Percentiles rank a stretch among this genome's conserved stretches.
These are phyloP conservation scores for Tylopilus vinaceipallidus DNA, from an alignment of 768 basidiomycete species.

Conservation along the genomic window DNA sequence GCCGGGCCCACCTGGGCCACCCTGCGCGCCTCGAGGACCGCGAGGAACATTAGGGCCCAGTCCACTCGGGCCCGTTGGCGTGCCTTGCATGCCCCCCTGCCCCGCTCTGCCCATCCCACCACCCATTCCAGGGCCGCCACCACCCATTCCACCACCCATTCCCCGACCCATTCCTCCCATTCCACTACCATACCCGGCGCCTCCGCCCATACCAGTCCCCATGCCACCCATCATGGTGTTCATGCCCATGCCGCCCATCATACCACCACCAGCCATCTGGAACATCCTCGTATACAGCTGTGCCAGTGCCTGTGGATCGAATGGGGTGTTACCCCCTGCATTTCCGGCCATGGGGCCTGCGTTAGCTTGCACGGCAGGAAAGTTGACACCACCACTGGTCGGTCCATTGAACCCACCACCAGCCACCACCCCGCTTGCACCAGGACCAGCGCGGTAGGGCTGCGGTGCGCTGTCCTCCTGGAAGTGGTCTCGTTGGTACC, in stretches of 20 bases:
- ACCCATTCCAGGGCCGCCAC: constrained; percentile 37
- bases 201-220: constrained; percentile 29
- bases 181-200: constrained; percentile 36
- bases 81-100: constrained; percentile 39
- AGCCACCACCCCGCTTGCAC: constrained; percentile 12
- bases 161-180: constrained; percentile 41
- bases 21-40: constrained; percentile 59
- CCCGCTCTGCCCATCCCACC: constrained; percentile 42
- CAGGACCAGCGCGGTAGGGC: constrained; percentile 12
- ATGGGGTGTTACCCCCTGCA: constrained; percentile 55
- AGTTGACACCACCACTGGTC: constrained; percentile 35
- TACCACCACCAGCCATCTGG: constrained; percentile 65
- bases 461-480: constrained; percentile 42
- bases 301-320: constrained; percentile 91
- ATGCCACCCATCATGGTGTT: constrained; percentile 37
- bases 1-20: constrained; percentile 49
- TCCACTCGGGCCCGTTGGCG: constrained; percentile 36
- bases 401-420: constrained; percentile 33
- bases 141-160: constrained; percentile 40
- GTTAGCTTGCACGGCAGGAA: constrained; percentile 28
- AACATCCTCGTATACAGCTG: constrained; percentile 96
- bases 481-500: constrained; percentile 71
- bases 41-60: constrained; percentile 62
- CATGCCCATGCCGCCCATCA: constrained; percentile 44
- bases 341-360: constrained; percentile 27